Conservation (phyloP, 2,329 filamentous ascomycete species). For the Rutstroemia sp. region DNA sequence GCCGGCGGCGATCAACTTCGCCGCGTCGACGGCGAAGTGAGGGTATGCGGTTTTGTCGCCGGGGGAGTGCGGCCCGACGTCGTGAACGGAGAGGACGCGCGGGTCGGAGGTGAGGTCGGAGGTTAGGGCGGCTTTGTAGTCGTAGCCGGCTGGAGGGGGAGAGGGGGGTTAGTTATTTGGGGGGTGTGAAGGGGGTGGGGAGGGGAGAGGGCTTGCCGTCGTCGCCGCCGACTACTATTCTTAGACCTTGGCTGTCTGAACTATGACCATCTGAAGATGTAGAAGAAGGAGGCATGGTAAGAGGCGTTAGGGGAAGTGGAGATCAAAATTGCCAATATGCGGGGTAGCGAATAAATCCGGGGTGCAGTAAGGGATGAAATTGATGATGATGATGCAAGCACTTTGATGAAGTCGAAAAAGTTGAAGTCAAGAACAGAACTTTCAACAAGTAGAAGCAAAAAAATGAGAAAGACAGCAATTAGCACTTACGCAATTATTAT, state of each 20-base stretch:
- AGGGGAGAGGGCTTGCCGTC: not conserved
- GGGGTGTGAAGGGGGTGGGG: not conserved
- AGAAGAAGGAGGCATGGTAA: no score
- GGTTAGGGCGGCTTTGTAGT: constrained; percentile 74
- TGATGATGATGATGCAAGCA: no score
- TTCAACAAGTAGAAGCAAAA: no score
- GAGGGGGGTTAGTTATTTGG: not conserved
- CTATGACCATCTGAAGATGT: not conserved
- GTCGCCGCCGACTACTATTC: not conserved
- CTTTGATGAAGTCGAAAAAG: no score
- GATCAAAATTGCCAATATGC: constrained; percentile 2
- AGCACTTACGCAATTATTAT: no score
- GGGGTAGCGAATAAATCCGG: constrained; percentile 8
- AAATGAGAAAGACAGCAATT: no score
- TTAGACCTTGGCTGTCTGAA: not conserved
- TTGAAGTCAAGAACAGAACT: no score
- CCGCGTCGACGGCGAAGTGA: constrained; percentile 67
- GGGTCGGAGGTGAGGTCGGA: constrained; percentile 60
- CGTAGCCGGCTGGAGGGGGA: constrained; percentile 42
- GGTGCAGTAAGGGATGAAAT: not conserved
- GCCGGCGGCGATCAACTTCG: constrained; percentile 50
- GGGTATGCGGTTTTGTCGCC: constrained; percentile 77
- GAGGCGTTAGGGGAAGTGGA: not conserved
- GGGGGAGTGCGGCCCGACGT: constrained; percentile 59
- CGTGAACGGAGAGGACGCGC: constrained; percentile 59